Evolutionary conservation across 23 red algal species (phyloP).

Genomic region (Cyanidiococcus yangmingshanensis): DNA sequence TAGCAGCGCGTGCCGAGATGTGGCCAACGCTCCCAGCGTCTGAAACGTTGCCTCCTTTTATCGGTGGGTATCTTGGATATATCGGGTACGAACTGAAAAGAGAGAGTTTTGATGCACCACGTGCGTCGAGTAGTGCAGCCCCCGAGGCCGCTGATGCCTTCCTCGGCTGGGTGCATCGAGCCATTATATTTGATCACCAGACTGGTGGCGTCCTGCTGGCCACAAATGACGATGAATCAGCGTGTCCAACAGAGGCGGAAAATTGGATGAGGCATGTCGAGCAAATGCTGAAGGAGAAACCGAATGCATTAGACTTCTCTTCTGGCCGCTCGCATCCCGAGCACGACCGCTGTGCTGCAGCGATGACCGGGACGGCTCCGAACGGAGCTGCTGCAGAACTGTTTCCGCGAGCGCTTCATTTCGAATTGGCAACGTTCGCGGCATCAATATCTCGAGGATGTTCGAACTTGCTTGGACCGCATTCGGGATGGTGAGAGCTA

Average conservation of each 20-base stretch:
- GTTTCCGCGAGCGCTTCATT: no score
- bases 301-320: no score
- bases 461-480: slow-evolving; percentile 33
- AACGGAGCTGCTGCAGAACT: no score
- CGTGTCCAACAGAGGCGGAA: background rate
- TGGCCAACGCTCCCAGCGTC: background rate
- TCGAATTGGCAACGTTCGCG: slow-evolving; percentile 37
- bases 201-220: slow-evolving; percentile 20
- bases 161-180: slow-evolving; percentile 54
- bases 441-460: slow-evolving; percentile 43
- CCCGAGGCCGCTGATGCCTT: slow-evolving; percentile 30
- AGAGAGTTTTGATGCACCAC: slow-evolving; percentile 25
- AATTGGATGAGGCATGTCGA: background rate
- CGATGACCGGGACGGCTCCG: no score
- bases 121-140: background rate
- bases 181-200: slow-evolving; percentile 42
- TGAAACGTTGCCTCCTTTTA: slow-evolving; percentile 26
- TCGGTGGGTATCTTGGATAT: slow-evolving; percentile 82
- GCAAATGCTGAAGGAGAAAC: no score
- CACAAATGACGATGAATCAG: background rate
- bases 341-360: no score
- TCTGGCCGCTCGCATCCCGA: no score
- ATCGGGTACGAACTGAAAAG: slow-evolving; percentile 86
- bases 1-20: background rate
- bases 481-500: slow-evolving; percentile 70